Evolutionary conservation across 106 monocot species (phyloP).

Genomic region (Platanthera guangdongensis): DNA sequence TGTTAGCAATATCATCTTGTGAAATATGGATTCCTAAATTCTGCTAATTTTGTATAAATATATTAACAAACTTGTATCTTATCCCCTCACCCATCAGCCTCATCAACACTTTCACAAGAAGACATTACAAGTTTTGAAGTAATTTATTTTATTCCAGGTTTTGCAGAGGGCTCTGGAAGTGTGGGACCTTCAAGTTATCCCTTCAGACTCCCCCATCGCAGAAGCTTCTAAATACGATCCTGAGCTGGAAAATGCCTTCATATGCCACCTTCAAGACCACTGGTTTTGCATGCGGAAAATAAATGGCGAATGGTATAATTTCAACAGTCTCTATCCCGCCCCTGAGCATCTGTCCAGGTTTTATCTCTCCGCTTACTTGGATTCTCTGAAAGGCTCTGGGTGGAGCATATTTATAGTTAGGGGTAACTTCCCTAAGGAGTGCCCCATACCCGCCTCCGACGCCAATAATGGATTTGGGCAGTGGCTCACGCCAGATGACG

Average conservation of each 20-base stretch:
- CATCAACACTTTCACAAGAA: too few species aligned
- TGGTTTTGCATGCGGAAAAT: slow-evolving; percentile 99
- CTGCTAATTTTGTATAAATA: too few species aligned
- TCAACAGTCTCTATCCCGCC: slow-evolving; percentile 90
- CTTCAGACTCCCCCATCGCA: slow-evolving; percentile 58
- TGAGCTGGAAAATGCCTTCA: slow-evolving; percentile 80
- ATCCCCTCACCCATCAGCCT: too few species aligned
- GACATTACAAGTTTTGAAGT: neutral
- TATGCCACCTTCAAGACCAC: slow-evolving; percentile 79
- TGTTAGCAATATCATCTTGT: too few species aligned
- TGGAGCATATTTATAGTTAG: slow-evolving; percentile 96
- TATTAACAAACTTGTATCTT: too few species aligned
- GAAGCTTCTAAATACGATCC: slow-evolving; percentile 65
- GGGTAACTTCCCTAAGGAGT: slow-evolving; percentile 88
- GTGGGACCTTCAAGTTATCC: slow-evolving; percentile 86
- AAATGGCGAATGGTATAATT: slow-evolving; percentile 92
- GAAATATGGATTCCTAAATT: too few species aligned
- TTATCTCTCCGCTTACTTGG: slow-evolving; percentile 85
- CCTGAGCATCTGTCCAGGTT: slow-evolving; percentile 92
- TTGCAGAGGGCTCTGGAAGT: slow-evolving; percentile 82
- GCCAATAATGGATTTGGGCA: slow-evolving; percentile 62
- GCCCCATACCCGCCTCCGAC: slow-evolving; percentile 56
- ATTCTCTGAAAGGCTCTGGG: slow-evolving; percentile 66
- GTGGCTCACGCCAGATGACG: slow-evolving; percentile 93
- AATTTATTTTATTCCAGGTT: slow-evolving; percentile 35